These are phyloP conservation scores for Entomortierella beljakovae DNA, from an alignment of 192 early-diverging fungal genomes.

Conservation along the genomic window DNA sequence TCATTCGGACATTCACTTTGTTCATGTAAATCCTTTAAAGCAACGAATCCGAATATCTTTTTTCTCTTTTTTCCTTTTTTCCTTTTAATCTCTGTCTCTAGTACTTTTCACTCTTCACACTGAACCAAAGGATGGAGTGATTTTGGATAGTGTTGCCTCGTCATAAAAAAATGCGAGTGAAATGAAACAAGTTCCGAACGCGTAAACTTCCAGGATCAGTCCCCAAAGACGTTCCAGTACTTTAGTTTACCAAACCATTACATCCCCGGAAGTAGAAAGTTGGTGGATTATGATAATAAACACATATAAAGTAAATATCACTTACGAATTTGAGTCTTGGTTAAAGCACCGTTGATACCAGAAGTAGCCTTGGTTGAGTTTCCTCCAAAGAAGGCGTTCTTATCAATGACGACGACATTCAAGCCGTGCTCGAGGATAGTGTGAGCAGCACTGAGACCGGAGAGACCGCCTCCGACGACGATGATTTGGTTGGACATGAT, in stretches of 20 bases:
- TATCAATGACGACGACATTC: conserved; percentile 86
- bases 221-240: no score
- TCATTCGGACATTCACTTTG: conserved; percentile 8
- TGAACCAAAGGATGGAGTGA: no score
- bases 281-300: neutral
- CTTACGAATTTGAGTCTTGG: conserved; percentile 80
- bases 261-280: neutral
- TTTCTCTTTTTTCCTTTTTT: neutral
- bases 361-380: conserved; percentile 99
- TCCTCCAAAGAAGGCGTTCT: conserved; percentile 92
- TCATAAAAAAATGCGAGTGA: neutral
- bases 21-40: no score
- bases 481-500: conserved; percentile 70
- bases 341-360: conserved; percentile 96
- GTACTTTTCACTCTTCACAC: neutral
- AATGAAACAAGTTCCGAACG: neutral
- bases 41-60: neutral
- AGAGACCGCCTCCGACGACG: conserved; percentile 91
- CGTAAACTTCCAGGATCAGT: no score
- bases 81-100: neutral
- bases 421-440: conserved; percentile 87
- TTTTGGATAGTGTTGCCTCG: neutral
- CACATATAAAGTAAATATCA: neutral
- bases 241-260: no score
- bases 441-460: conserved; percentile 90